A percentile compares a stretch with the other conserved stretches of the same genome.
phyloP scores from a whole-genome alignment of 2,329 filamentous ascomycete species.

The Aspergillus ustus region DNA sequence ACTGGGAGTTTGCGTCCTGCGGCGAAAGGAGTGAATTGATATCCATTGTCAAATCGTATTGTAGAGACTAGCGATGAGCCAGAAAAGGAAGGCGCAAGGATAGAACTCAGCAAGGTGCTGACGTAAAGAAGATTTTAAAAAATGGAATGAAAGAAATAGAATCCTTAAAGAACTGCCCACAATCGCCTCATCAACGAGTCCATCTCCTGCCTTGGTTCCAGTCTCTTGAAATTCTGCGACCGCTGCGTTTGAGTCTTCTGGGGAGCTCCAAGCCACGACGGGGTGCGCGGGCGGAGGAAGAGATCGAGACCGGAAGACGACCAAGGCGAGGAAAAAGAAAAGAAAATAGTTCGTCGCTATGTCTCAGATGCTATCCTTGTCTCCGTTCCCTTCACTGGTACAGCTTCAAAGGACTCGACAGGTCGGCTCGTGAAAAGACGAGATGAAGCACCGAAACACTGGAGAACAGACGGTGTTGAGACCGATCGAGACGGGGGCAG shows the following conservation, averaged over 20 bases:
- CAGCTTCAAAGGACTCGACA: constrained; percentile 13
- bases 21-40: constrained; percentile 53
- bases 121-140: constrained; percentile 15
- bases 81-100: constrained; percentile 27
- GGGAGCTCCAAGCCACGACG: background rate
- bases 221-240: constrained; percentile 27
- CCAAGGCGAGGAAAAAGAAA: constrained; percentile 8
- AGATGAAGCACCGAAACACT: constrained; percentile 20
- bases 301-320: constrained; percentile 10
- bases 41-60: constrained; percentile 42
- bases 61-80: constrained; percentile 15
- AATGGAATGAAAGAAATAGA: constrained; percentile 15
- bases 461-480: constrained; percentile 4
- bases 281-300: constrained; percentile 7
- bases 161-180: constrained; percentile 33
- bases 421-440: constrained; percentile 18
- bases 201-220: constrained; percentile 40
- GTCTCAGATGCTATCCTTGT: constrained; percentile 7
- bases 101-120: constrained; percentile 19
- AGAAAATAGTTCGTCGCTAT: background rate
- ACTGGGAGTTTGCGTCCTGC: constrained; percentile 46
- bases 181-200: constrained; percentile 39
- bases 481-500: constrained; percentile 16
- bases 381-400: background rate
- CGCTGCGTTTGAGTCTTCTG: constrained; percentile 8